A percentile compares a stretch with the other conserved stretches of the same genome.
phyloP scores from a whole-genome alignment of 2,329 filamentous ascomycete species.

The Thielaviopsis musarum region DNA sequence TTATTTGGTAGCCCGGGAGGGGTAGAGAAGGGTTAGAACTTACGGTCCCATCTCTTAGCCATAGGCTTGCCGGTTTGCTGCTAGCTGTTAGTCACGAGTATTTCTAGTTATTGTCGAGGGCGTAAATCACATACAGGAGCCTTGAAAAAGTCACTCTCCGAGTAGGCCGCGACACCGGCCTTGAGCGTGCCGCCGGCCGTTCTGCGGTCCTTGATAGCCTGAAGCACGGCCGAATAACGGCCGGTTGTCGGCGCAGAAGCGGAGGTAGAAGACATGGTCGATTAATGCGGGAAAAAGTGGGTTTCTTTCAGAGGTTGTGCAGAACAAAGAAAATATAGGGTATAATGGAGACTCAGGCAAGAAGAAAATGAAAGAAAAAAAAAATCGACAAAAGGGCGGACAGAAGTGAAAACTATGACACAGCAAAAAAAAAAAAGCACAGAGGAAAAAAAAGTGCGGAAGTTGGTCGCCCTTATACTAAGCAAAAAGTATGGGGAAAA shows the following conservation, averaged over 20 bases:
- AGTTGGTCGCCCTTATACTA: no score
- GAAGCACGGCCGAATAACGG: slow-evolving; percentile 22
- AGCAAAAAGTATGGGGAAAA: no score
- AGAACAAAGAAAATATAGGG: neutral
- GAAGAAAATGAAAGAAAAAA: no score
- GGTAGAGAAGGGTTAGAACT: slow-evolving; percentile 22
- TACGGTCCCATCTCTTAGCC: slow-evolving; percentile 73
- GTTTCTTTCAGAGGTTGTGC: neutral
- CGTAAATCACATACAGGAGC: slow-evolving; percentile 35
- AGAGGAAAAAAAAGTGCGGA: no score
- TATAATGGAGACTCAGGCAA: no score
- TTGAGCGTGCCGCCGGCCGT: slow-evolving; percentile 55
- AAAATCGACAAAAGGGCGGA: no score
- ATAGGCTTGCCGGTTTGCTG: slow-evolving; percentile 44
- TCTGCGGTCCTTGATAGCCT: slow-evolving; percentile 50
- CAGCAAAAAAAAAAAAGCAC: no score
- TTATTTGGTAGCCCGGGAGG: slow-evolving; percentile 3
- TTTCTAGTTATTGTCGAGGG: neutral
- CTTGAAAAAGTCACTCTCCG: slow-evolving; percentile 73
- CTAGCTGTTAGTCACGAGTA: neutral
- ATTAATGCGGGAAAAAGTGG: neutral
- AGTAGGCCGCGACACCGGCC: slow-evolving; percentile 59
- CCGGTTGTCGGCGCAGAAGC: slow-evolving; percentile 1
- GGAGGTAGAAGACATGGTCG: slow-evolving; percentile 3
- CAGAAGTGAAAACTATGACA: no score